phyloP scores from a whole-genome alignment of 805 yeast genomes.

The Saturnispora dispora region DNA sequence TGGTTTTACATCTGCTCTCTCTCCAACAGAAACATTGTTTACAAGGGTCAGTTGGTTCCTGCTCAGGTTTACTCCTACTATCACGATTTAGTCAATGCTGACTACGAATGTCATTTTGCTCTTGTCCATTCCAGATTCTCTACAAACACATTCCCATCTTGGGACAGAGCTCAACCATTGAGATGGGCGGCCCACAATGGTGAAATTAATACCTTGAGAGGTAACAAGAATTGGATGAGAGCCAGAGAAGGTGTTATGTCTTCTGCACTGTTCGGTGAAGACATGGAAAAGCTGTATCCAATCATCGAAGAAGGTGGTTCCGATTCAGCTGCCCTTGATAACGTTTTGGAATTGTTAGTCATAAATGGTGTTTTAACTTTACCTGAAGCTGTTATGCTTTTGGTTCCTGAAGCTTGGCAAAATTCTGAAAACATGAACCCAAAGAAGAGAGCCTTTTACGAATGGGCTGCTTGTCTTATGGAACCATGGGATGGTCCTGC shows the following conservation, averaged over 20 bases:
- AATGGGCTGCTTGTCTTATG: constrained; percentile 98
- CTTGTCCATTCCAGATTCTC: constrained; percentile 96
- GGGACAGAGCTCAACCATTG: constrained; percentile 99
- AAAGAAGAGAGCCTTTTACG: constrained; percentile 87
- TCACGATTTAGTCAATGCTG: constrained; percentile 84
- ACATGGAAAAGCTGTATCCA: constrained; percentile 83
- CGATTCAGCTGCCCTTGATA: constrained; percentile 96
- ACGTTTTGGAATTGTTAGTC: constrained; percentile 84
- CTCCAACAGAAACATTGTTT: constrained; percentile 81
- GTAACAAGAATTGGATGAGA: constrained; percentile 98
- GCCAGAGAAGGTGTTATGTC: constrained; percentile 97
- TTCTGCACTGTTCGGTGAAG: constrained; percentile 80
- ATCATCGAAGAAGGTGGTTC: constrained; percentile 98
- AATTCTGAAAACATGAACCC: constrained; percentile 81
- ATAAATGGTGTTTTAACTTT: constrained; percentile 85
- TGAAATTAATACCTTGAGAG: constrained; percentile 94
- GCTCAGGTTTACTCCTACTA: constrained; percentile 92
- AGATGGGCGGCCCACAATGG: constrained; percentile 98
- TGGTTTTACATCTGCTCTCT: constrained; percentile 97
- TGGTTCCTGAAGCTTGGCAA: constrained; percentile 98
- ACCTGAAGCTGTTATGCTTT: constrained; percentile 95
- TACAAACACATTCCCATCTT: constrained; percentile 97
- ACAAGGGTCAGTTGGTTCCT: constrained; percentile 97
- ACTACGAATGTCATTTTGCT: constrained; percentile 91
- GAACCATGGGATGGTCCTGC: constrained; percentile 99